Base-by-base conservation (phyloP, 2,329 filamentous ascomycete species). In the Talaromyces sp. region DNA sequence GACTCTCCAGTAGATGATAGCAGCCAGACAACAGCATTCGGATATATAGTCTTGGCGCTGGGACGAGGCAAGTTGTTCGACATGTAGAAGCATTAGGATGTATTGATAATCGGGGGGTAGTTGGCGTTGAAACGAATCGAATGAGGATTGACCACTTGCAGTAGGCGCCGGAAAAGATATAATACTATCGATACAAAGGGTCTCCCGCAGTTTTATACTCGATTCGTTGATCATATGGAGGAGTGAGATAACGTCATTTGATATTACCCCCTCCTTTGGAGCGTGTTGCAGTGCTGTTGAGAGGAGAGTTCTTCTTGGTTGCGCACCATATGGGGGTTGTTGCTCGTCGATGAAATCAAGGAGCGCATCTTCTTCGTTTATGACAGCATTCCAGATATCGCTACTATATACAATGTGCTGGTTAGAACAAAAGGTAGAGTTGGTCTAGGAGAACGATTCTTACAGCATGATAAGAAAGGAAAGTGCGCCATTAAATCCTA, bases 301-400 rank as follows among this genome's bases (percentile, higher is more conserved):
- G n/a, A 57, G 55, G 17, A 57, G 55, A 3, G 38, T 35, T 27
- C 55, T 51, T 57, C 55, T 57, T 11, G 55, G 55, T 51, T 57
- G 55, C 26, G 55, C 43, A 35, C 46, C 19, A 51, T 57, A 57
- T 14, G 55, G 55, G 10, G 38, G 17, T 51, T 57, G 43, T 5
- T 19, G 29, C 43, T 57, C 41, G 32, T 57, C 32, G 43, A 57
- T 38, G 43, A 57, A 57, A 11, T 57, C 55, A 21, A 57, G 27
- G 32, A 31, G 29, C 2, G 7, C 55, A 51, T 57, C 55, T 57
- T 57, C 26, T 24, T 57, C 55, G 29, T 57, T 57, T 13, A 57
- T 57, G 26, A 57, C 43, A 27, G 55, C 38, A 27, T 57, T 57
- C 55, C 55, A 57, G 19, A 57, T 57, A 27, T 57, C 55, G 55